Percentiles rank a stretch among this genome's conserved stretches.
Evolutionary conservation across 768 basidiomycete genomes (phyloP).

Genomic region (Russula lepida): DNA sequence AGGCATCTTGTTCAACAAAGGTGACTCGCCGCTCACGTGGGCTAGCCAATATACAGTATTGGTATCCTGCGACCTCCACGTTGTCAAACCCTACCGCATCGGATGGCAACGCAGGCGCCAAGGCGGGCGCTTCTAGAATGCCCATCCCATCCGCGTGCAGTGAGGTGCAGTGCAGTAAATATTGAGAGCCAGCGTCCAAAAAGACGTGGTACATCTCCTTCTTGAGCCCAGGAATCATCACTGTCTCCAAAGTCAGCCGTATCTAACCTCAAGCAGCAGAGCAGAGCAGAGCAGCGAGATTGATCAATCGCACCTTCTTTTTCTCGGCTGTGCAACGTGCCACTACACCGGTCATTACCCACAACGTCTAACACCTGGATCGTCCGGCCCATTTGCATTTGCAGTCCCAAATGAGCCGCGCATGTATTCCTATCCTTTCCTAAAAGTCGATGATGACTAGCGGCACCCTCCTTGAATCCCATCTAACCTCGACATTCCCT

Average conservation of each 20-base stretch:
- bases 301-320: neutral
- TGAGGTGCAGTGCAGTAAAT: too few relatives aligned
- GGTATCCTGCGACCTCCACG: neutral
- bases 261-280: neutral
- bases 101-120: neutral
- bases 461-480: too few relatives aligned
- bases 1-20: neutral
- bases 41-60: neutral
- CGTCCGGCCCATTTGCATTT: neutral
- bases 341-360: constrained; percentile 2
- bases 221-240: neutral
- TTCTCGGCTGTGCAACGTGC: neutral
- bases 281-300: neutral
- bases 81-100: neutral
- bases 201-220: neutral
- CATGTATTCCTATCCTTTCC: too few relatives aligned
- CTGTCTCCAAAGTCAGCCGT: neutral
- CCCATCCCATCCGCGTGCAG: neutral
- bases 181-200: neutral
- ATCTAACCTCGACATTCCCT: too few relatives aligned
- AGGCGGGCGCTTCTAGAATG: too few relatives aligned
- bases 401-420: constrained; percentile 6
- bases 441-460: too few relatives aligned
- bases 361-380: neutral
- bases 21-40: neutral